Evolutionary conservation across 2,329 filamentous ascomycete species (phyloP).

Genomic region (Rosellinia necatrix): DNA sequence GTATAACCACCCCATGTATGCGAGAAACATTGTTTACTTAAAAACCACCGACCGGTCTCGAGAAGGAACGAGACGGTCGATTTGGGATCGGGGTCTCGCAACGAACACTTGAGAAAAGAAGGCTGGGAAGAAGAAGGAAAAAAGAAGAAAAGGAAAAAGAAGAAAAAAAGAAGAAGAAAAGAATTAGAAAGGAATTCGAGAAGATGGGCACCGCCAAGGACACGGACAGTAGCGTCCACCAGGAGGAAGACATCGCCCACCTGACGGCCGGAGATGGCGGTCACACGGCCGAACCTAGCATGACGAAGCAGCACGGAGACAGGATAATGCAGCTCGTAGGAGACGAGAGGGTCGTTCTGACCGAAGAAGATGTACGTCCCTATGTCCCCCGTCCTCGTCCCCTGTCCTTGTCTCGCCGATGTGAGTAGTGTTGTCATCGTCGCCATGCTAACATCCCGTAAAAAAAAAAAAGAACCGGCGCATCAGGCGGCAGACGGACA

Average conservation of each 20-base stretch:
- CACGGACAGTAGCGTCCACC: slow-evolving; percentile 11
- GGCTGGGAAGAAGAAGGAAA: neutral
- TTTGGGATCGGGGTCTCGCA: too few relatives aligned
- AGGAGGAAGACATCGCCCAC: slow-evolving; percentile 18
- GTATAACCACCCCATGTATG: too few relatives aligned
- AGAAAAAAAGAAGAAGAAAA: neutral
- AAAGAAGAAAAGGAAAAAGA: neutral
- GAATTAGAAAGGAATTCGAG: neutral
- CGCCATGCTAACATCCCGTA: neutral
- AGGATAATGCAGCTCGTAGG: slow-evolving; percentile 19
- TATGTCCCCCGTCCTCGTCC: neutral
- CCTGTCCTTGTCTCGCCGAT: neutral
- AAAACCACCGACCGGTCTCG: too few relatives aligned
- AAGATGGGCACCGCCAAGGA: slow-evolving; percentile 19
- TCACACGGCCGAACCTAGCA: neutral
- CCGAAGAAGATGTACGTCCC: slow-evolving; percentile 28
- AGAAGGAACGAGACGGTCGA: too few relatives aligned
- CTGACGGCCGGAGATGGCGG: neutral
- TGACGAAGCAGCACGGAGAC: slow-evolving; percentile 22
- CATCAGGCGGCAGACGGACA: slow-evolving; percentile 42
- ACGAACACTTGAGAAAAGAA: too few relatives aligned
- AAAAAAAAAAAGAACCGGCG: slow-evolving; percentile 24
- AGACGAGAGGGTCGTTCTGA: slow-evolving; percentile 24
- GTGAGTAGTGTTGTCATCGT: neutral
- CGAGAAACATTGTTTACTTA: too few relatives aligned